Percentiles rank a stretch among this genome's conserved stretches.
Conservation (phyloP, 1,284 basidiomycete genomes). For the Ganoderma multipileum region DNA sequence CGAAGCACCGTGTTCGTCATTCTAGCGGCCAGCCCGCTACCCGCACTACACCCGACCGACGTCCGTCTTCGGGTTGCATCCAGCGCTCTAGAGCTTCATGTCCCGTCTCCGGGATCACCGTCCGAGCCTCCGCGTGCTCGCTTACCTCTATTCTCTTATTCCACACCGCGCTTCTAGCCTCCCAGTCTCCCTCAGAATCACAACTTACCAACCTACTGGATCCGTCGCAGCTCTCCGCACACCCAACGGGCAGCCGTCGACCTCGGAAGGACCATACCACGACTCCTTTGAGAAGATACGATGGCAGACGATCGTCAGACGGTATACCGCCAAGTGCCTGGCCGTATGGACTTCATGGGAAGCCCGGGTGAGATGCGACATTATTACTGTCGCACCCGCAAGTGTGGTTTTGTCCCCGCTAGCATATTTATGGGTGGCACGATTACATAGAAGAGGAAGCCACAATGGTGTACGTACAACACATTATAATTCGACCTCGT, state of each 20-base stretch:
- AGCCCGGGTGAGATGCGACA: not conserved
- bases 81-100: not conserved
- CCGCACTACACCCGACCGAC: not conserved
- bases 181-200: not conserved
- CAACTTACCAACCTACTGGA: not conserved
- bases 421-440: not conserved
- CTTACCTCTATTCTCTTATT: constrained; percentile 1
- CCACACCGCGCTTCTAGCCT: not conserved
- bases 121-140: not conserved
- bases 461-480: not conserved
- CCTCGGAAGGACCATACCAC: not conserved
- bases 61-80: not conserved
- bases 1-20: not conserved
- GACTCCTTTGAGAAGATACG: not conserved
- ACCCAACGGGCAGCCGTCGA: not conserved
- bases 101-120: not conserved
- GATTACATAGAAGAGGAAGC: not conserved
- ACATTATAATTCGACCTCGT: not conserved
- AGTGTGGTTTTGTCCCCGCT: not conserved
- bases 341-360: not conserved
- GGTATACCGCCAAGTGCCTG: not conserved
- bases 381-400: not conserved
- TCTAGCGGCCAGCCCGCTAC: not conserved
- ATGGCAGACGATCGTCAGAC: not conserved
- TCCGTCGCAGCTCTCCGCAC: not conserved